Percentiles rank a stretch among this genome's conserved stretches.
Evolutionary conservation across 2,329 filamentous ascomycete genomes (phyloP).

Genomic region (Thielaviopsis populi): DNA sequence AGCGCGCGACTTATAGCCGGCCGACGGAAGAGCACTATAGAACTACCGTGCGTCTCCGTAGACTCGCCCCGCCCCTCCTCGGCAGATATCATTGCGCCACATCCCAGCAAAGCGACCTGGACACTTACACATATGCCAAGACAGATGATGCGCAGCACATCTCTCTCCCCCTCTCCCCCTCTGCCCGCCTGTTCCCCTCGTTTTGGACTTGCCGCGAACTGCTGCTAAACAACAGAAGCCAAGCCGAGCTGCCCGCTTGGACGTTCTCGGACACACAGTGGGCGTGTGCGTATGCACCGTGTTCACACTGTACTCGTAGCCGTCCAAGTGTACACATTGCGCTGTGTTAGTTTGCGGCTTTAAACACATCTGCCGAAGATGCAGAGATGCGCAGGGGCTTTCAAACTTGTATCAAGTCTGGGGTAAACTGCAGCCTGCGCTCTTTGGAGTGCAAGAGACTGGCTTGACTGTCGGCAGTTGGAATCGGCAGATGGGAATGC

Average conservation of each 20-base stretch:
- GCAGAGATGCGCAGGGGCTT: neutral
- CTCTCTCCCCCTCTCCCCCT: too few species aligned
- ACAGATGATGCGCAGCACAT: neutral
- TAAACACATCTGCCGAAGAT: conserved; percentile 5
- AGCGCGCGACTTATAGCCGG: neutral
- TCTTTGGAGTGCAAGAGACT: neutral
- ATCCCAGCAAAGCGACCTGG: neutral
- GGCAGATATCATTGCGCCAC: neutral
- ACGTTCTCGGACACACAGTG: neutral
- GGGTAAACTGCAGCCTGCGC: neutral
- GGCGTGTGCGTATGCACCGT: neutral
- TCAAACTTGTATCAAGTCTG: neutral
- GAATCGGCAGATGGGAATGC: neutral
- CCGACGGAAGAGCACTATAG: neutral
- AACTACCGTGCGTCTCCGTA: neutral
- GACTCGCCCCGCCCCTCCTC: neutral
- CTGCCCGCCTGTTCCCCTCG: too few species aligned
- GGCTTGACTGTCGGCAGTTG: neutral
- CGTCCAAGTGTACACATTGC: neutral
- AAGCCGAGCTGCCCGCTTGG: neutral
- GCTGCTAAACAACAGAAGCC: too few species aligned
- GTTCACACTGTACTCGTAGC: neutral
- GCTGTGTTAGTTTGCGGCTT: neutral
- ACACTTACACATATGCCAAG: neutral
- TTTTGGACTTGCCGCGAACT: too few species aligned